Base-by-base conservation (phyloP, 2,329 filamentous ascomycete genomes). In the Dactylellina leptospora region DNA sequence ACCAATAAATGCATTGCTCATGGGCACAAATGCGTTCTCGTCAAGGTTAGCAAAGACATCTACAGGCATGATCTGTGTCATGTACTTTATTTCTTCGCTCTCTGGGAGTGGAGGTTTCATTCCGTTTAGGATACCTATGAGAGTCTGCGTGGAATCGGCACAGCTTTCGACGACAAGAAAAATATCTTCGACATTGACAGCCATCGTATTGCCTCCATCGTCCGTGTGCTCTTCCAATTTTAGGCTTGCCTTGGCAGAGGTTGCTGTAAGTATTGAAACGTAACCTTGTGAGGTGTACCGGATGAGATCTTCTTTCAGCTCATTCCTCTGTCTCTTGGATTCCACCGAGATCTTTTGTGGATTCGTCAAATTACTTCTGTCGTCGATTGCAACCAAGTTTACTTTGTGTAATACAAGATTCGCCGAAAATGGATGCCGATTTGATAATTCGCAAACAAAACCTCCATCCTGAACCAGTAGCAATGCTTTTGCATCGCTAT, bases 91-190 rank as follows among this genome's bases (percentile, higher is more conserved):
- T 75, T 90, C 88, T 73, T 89, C 91, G 77, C 86, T 93, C 0
- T 93, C 92, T 0, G 92, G 89, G 5, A 87, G 88, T 0, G 95
- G 93, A 3, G 93, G 95, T 36, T 88, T 87, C 3, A 99, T 83
- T 0, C 90, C 92, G 76, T 90, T 91, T 13, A 93, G 81, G 42
- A 96, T 85, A 1, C 86, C 84, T 56, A 96, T 89, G 11, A 99
- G 84, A 0, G 95, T 99, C 79, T 97, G 92, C 0, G 92, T 97
- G 1, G 95, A 99, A 80, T 99, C 95, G 27, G 95, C 95, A 77
- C 96, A 99, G 0, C 93, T 96, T 80, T 99, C 95, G 4, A 99
- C 82, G 30, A 99, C 88, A 58, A 99, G 83, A 0, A 99, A 84
- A 74, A 96, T 90, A 77, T 96, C 93, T 72, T 87, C 87, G 48